Evolutionary conservation across 225 moss, liverwort and hornwort genomes (phyloP).

Genomic region (Takakia lepidozioides): DNA sequence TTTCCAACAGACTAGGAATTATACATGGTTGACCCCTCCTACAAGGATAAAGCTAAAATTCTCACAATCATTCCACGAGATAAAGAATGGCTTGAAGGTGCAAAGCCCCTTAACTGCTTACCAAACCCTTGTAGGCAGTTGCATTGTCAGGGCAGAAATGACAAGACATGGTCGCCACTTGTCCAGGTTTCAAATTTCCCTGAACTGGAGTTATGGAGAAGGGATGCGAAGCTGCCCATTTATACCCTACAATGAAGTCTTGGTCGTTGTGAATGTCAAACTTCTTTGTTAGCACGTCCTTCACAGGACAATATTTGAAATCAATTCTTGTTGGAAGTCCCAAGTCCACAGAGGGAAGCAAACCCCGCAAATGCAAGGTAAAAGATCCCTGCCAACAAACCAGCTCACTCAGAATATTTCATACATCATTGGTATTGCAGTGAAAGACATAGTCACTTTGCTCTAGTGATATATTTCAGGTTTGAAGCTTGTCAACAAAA

Average conservation of each 20-base stretch:
- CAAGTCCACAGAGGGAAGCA: constrained; percentile 71
- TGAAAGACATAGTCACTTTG: too few relatives aligned
- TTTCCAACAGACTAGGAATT: too few relatives aligned
- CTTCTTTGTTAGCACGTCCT: constrained; percentile 70
- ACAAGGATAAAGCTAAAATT: too few relatives aligned
- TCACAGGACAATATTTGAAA: constrained; percentile 74
- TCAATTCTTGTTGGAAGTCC: constrained; percentile 77
- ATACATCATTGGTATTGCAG: too few relatives aligned
- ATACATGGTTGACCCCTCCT: too few relatives aligned
- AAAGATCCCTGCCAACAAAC: constrained; percentile 53
- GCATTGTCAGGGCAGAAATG: constrained; percentile 79
- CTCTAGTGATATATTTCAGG: too few relatives aligned
- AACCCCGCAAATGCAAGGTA: constrained; percentile 62
- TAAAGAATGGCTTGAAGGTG: too few relatives aligned
- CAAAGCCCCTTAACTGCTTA: too few relatives aligned
- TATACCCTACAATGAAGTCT: constrained; percentile 63
- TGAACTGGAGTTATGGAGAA: constrained; percentile 62
- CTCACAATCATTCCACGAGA: too few relatives aligned
- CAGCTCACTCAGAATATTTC: too few relatives aligned
- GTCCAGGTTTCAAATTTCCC: constrained; percentile 59
- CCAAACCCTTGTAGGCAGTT: constrained; percentile 63
- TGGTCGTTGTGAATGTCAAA: constrained; percentile 80
- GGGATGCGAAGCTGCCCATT: constrained; percentile 73
- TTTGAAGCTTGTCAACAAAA: too few relatives aligned
- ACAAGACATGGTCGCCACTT: constrained; percentile 59